A percentile compares a stretch with the other conserved stretches of the same genome.
Evolutionary conservation across 2,329 filamentous ascomycete species (phyloP).

Genomic region (Fusarium neocosmosporiellum): DNA sequence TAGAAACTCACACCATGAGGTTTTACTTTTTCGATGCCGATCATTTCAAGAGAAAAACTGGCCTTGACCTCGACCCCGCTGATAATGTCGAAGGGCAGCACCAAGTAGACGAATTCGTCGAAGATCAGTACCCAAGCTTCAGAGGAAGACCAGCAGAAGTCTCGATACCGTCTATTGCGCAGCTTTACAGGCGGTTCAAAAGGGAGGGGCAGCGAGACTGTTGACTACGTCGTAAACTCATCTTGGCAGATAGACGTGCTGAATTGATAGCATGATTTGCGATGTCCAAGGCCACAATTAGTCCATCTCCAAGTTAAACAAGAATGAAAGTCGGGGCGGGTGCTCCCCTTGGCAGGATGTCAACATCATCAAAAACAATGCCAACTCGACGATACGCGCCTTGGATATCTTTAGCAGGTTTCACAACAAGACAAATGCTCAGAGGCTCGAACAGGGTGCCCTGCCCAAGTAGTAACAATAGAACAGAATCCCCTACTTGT

Average conservation of each 20-base stretch:
- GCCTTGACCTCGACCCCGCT: background rate
- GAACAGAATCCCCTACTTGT: background rate
- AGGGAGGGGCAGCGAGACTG: background rate
- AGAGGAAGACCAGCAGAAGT: background rate
- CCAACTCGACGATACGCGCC: background rate
- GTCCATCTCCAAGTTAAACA: background rate
- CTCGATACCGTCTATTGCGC: background rate
- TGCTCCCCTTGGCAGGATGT: background rate
- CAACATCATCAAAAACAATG: background rate
- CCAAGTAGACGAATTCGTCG: background rate
- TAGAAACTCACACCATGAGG: background rate
- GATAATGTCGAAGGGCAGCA: background rate
- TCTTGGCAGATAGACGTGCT: too few species aligned
- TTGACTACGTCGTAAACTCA: too few species aligned
- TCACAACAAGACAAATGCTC: background rate
- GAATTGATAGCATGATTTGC: too few species aligned
- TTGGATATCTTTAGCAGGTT: background rate
- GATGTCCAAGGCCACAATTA: too few species aligned
- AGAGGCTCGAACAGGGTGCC: accelerated
- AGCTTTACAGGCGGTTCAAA: background rate
- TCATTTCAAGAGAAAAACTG: background rate
- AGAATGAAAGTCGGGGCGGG: background rate
- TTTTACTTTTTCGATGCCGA: background rate
- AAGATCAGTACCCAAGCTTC: background rate
- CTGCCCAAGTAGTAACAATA: background rate